Evolutionary conservation across 805 yeast genomes (phyloP).

Genomic region (Suhomyces prunicola): DNA sequence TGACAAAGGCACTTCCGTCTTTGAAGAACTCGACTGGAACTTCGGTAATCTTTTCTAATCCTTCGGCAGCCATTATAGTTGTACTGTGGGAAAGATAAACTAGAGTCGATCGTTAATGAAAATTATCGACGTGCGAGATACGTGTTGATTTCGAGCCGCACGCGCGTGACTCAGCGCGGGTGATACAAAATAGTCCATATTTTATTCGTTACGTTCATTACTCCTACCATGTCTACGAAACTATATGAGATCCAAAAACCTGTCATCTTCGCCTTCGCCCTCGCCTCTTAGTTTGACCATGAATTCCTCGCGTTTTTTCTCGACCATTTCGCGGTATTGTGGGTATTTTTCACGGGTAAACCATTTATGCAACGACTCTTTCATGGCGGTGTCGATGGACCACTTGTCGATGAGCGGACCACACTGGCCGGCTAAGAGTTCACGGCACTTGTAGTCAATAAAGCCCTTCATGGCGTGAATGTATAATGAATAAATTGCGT

Average conservation of each 20-base stretch:
- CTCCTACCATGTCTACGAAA: background rate
- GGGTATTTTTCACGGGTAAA: conserved; percentile 15
- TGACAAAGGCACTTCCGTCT: conserved; percentile 86
- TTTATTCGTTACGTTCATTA: background rate
- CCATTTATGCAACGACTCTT: conserved; percentile 19
- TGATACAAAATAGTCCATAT: background rate
- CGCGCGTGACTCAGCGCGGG: background rate
- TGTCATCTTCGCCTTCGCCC: conserved; percentile 26
- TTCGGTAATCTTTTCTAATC: conserved; percentile 74
- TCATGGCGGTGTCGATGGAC: conserved; percentile 32
- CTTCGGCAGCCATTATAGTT: conserved; percentile 47
- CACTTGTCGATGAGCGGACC: conserved; percentile 34
- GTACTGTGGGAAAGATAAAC: background rate
- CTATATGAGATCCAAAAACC: conserved; percentile 30
- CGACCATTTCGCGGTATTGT: conserved; percentile 20
- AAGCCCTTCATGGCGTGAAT: conserved; percentile 21
- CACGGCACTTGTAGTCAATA: conserved; percentile 26
- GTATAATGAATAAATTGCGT: conserved; percentile 14
- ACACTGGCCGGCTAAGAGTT: conserved; percentile 26
- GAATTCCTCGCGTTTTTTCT: conserved; percentile 21
- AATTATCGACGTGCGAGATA: conserved; percentile 4
- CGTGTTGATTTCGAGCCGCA: conserved; percentile 4
- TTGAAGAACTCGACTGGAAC: conserved; percentile 87
- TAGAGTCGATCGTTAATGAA: background rate
- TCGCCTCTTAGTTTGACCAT: conserved; percentile 17